Base-by-base conservation (phyloP, 2,329 filamentous ascomycete genomes). In the Penicillium olsonii region DNA sequence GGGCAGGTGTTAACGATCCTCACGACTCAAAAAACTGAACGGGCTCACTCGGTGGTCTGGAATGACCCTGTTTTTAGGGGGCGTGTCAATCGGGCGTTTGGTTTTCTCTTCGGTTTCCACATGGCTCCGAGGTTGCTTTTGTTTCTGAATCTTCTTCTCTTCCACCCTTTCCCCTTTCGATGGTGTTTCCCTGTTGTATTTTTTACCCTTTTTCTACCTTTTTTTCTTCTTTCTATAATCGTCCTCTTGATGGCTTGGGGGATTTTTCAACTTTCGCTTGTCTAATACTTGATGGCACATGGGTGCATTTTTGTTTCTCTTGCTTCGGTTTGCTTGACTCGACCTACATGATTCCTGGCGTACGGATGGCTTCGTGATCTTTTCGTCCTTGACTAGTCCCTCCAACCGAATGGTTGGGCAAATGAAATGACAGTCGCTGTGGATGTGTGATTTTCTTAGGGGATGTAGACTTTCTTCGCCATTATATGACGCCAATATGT, bases 1-100 rank as follows among this genome's bases (percentile, higher is more conserved):
- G 65, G 67, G 54, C 62, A 63, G 68, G 67, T 70, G 66, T 68
- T 70, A 56, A 69, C 64, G 67, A 70, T 69, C 61, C 64, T 63
- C 66, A 68, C 61, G 66, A 68, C 58, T 59, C 54, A 64, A 68
- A 69, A 50, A 68, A 65, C 58, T 54, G 64, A 60, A 67, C 57
- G 59, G 64, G 59, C 56, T 64, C 62, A 63, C 59, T 53, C 57
- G 55, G 50, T 61, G 63, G 57, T 61, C 54, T 59, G 61, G 52
- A 57, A 54, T 62, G 52, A 57, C 58, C 57, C 55, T 58, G 57
- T 56, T 55, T 60, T 55, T 54, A n/a, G 55, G 59, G 50, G 64
- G 61, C 55, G 61, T 62, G 65, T 59, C 54, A 62, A 61, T 55
- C 55, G 53, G 63, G 64, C 64, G 62, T 64, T 61, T 54, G 55